Percentiles rank a stretch among this genome's conserved stretches.
Conservation (phyloP, 768 basidiomycete genomes). For the Mycena crocata region DNA sequence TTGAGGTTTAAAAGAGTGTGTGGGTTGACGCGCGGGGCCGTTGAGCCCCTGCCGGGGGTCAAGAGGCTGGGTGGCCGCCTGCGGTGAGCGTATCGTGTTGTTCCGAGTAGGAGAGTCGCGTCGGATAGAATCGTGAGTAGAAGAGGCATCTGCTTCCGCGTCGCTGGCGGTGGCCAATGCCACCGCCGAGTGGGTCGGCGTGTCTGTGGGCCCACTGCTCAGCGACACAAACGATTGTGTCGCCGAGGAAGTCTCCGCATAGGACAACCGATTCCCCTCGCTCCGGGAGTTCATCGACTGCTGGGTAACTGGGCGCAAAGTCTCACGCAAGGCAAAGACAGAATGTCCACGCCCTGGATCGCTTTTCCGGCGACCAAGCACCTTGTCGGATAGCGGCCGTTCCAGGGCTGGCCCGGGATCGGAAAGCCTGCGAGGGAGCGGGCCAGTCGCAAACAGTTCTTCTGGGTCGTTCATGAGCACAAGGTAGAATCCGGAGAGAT, state of each 20-base stretch:
- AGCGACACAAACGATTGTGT: constrained; percentile 32
- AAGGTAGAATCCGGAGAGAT: not conserved
- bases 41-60: constrained; percentile 3
- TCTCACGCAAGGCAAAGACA: constrained; percentile 23
- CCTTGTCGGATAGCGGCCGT: constrained; percentile 4
- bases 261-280: constrained; percentile 22
- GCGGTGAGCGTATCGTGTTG: constrained; percentile 7
- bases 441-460: constrained; percentile 10
- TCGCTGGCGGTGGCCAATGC: constrained; percentile 23
- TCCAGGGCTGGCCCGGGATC: constrained; percentile 26
- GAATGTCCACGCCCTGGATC: constrained; percentile 26
- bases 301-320: constrained; percentile 15
- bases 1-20: constrained; percentile 11
- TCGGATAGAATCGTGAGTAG: not conserved
- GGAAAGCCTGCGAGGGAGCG: constrained; percentile 22
- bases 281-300: constrained; percentile 17
- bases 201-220: constrained; percentile 16
- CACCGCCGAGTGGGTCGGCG: constrained; percentile 13
- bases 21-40: constrained; percentile 8
- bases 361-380: constrained; percentile 23
- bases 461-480: constrained; percentile 19
- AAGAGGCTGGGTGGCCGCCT: not conserved
- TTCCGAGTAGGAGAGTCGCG: constrained; percentile 13
- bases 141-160: not conserved
- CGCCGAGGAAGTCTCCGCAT: constrained; percentile 29